Conservation (phyloP, 1,284 basidiomycete genomes). For the Leccinum cinnamomeum region DNA sequence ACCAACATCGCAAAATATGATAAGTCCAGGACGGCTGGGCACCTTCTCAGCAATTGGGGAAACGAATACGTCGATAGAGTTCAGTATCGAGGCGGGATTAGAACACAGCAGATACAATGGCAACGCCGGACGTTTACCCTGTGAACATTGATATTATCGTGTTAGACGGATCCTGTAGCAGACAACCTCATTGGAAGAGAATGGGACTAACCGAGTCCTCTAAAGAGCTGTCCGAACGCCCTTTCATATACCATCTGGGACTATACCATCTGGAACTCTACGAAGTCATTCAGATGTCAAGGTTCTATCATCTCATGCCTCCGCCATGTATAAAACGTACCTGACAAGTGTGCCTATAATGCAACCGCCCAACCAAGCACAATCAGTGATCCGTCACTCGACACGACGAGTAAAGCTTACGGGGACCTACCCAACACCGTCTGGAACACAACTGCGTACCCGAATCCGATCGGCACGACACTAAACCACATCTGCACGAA, state of each 20-base stretch:
- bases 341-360: slow-evolving; percentile 16
- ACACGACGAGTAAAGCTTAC: not conserved
- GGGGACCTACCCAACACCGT: slow-evolving; percentile 20
- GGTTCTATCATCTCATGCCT: not conserved
- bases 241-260: slow-evolving; percentile 18
- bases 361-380: slow-evolving; percentile 10
- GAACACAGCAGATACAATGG: slow-evolving; percentile 24
- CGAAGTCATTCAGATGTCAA: slow-evolving; percentile 2
- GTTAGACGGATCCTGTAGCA: not conserved
- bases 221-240: slow-evolving; percentile 20
- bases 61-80: slow-evolving; percentile 12
- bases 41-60: slow-evolving; percentile 19
- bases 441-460: slow-evolving; percentile 23
- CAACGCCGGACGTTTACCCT: slow-evolving; percentile 23
- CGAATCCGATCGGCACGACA: slow-evolving; percentile 24
- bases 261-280: slow-evolving; percentile 8
- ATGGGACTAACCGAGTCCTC: slow-evolving; percentile 20
- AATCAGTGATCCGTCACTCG: not conserved
- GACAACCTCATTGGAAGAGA: not conserved
- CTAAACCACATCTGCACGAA: slow-evolving; percentile 25
- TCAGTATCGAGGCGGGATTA: slow-evolving; percentile 24
- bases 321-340: slow-evolving; percentile 6
- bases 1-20: not conserved
- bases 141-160: not conserved
- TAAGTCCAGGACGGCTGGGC: not conserved